Evolutionary conservation across 2,329 filamentous ascomycete species (phyloP).

Genomic region (Trichophaea hybrida): DNA sequence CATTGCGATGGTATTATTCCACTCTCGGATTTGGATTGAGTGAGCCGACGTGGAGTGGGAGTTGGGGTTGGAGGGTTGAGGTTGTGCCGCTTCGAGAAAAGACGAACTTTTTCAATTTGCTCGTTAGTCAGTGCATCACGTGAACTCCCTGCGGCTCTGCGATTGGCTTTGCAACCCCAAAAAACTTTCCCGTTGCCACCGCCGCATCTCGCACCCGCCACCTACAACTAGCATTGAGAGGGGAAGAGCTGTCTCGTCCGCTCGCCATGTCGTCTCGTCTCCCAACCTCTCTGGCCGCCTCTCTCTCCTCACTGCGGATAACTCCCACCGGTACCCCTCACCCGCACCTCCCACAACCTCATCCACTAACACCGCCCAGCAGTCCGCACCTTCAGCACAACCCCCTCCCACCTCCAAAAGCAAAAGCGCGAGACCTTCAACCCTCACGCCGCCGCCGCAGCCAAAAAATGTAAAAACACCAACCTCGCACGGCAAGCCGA

Average conservation of each 20-base stretch:
- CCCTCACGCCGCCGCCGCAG: slow-evolving; percentile 68
- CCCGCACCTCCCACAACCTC: neutral
- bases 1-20: slow-evolving; percentile 38
- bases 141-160: neutral
- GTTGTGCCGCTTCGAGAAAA: neutral
- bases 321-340: slow-evolving; percentile 1
- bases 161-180: neutral
- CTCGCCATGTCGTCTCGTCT: slow-evolving; percentile 12
- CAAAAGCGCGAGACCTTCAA: slow-evolving; percentile 57
- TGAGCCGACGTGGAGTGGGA: neutral
- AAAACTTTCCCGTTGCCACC: neutral
- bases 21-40: neutral
- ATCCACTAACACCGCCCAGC: neutral
- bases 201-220: neutral
- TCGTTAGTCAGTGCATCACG: neutral
- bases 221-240: neutral
- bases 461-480: slow-evolving; percentile 67
- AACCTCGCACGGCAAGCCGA: slow-evolving; percentile 62
- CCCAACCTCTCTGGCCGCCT: slow-evolving; percentile 2
- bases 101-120: neutral
- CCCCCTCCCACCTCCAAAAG: slow-evolving; percentile 33
- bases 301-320: slow-evolving; percentile 8
- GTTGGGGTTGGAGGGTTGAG: neutral
- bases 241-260: neutral
- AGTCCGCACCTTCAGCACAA: slow-evolving; percentile 1